Percentiles rank a stretch among this genome's conserved stretches.
phyloP scores from a whole-genome alignment of 2,329 filamentous ascomycete genomes.

The Alternaria burnsii region DNA sequence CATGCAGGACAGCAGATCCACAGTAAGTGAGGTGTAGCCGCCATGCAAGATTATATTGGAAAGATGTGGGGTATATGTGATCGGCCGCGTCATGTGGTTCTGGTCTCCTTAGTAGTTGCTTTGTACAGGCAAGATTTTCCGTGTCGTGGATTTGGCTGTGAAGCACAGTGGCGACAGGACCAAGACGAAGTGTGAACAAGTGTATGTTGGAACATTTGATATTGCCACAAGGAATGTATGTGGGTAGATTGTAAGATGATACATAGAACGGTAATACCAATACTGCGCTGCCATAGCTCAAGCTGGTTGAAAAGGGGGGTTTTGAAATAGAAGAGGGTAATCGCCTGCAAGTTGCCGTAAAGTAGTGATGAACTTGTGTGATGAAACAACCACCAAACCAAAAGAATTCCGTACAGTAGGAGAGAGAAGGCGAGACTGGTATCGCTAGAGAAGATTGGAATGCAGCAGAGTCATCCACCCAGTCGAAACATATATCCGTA shows the following conservation, averaged over 20 bases:
- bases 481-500: conserved; percentile 21
- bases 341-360: conserved; percentile 9
- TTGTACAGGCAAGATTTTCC: conserved; percentile 24
- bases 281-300: conserved; percentile 17
- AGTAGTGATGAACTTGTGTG: conserved; percentile 9
- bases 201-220: background rate
- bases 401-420: conserved; percentile 13
- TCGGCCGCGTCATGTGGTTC: conserved; percentile 13
- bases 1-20: conserved; percentile 2
- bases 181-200: background rate
- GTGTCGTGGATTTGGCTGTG: background rate
- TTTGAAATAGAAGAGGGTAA: conserved; percentile 3
- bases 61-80: conserved; percentile 26
- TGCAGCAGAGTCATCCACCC: conserved; percentile 16
- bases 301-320: conserved; percentile 2
- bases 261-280: conserved; percentile 48
- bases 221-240: conserved; percentile 8
- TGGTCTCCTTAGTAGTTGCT: background rate
- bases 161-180: background rate
- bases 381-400: conserved; percentile 38
- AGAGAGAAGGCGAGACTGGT: conserved; percentile 22
- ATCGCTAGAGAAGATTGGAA: conserved; percentile 5
- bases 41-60: conserved; percentile 8
- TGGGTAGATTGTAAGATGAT: conserved; percentile 27
- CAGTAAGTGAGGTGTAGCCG: background rate